These are phyloP conservation scores for Triticum timopheevii DNA, from an alignment of 176 grass and related monocot species.

Conservation along the genomic window DNA sequence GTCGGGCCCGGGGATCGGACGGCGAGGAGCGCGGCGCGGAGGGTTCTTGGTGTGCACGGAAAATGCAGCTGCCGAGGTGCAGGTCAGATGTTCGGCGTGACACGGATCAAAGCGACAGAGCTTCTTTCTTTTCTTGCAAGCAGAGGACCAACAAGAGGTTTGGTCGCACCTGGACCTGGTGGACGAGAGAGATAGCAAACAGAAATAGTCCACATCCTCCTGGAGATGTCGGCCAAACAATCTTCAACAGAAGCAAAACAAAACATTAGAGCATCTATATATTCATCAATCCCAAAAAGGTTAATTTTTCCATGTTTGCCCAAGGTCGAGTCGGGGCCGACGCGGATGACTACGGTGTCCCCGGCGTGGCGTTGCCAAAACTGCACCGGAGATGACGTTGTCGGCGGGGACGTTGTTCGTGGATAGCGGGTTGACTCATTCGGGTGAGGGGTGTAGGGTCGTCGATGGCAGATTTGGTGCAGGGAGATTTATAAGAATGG, in stretches of 20 bases:
- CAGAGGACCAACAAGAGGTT: neutral
- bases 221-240: neutral
- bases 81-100: constrained; percentile 37
- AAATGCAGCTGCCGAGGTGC: neutral
- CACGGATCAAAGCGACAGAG: neutral
- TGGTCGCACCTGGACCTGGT: neutral
- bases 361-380: too few relatives aligned
- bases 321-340: too few relatives aligned
- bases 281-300: too few relatives aligned
- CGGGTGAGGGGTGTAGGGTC: too few relatives aligned
- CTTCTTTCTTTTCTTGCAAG: constrained; percentile 36
- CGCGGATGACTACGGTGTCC: too few relatives aligned
- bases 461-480: too few relatives aligned
- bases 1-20: neutral
- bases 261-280: neutral
- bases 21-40: neutral
- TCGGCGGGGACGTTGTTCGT: too few relatives aligned
- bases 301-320: too few relatives aligned
- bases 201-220: neutral
- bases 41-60: constrained; percentile 34
- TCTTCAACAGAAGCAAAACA: neutral
- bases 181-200: neutral
- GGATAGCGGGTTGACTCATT: too few relatives aligned
- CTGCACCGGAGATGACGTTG: too few relatives aligned
- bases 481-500: too few relatives aligned